These are phyloP conservation scores for Geotrichum europaeum DNA, from an alignment of 1,139 yeast species.

Conservation along the genomic window DNA sequence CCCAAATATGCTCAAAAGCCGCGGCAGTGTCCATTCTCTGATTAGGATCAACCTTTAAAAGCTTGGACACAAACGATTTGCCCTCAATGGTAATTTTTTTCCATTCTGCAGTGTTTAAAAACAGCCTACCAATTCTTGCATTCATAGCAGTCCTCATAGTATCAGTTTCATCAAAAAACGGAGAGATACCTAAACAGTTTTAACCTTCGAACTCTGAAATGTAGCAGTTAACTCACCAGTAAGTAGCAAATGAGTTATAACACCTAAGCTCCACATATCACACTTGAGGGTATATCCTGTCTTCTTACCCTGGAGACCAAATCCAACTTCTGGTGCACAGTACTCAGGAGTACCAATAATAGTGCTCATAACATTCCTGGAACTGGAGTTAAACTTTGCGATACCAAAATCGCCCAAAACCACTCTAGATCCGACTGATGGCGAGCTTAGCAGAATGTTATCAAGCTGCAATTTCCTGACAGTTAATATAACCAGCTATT, in stretches of 20 bases:
- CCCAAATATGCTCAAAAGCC: constrained; percentile 45
- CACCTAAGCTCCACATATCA: constrained; percentile 65
- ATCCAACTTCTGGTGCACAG: constrained; percentile 60
- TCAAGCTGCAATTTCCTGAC: constrained; percentile 38
- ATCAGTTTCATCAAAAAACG: constrained; percentile 47
- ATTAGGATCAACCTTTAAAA: constrained; percentile 39
- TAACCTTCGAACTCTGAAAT: neutral
- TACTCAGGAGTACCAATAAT: constrained; percentile 65
- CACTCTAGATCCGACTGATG: constrained; percentile 47
- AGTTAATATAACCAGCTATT: neutral
- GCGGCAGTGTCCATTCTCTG: constrained; percentile 37
- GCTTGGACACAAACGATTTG: constrained; percentile 40
- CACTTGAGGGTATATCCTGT: constrained; percentile 50
- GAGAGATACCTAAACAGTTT: constrained; percentile 50
- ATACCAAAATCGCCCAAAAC: constrained; percentile 64
- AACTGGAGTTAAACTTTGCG: constrained; percentile 39
- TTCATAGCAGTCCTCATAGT: constrained; percentile 37
- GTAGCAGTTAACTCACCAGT: constrained; percentile 20
- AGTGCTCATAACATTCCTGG: constrained; percentile 41
- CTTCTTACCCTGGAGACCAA: constrained; percentile 30
- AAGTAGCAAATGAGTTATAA: constrained; percentile 49
- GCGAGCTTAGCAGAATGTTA: constrained; percentile 49
- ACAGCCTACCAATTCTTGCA: constrained; percentile 40
- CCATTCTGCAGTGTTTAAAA: constrained; percentile 43
- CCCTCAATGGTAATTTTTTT: constrained; percentile 37